Evolutionary conservation across 2,329 filamentous ascomycete species (phyloP), one percentile per base, ranked within the genome.

Genomic region (Cladosporium phlei): DNA sequence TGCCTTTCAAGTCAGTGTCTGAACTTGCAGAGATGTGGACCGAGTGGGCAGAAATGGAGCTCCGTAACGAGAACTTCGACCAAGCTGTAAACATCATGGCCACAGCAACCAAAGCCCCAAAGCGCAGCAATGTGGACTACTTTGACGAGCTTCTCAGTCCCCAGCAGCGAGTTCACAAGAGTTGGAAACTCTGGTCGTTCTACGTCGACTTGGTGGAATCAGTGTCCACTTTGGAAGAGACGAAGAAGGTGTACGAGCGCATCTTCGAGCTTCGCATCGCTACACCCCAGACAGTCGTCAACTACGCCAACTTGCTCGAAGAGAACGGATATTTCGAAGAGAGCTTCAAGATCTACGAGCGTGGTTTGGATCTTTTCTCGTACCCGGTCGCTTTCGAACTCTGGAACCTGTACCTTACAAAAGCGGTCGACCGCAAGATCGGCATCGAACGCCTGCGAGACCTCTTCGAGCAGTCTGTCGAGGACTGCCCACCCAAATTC

Each of bases 171-270:
- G 87, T 98, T 3, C 93, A 98, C 72, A 98, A 98, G 75, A 95
- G 88, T 64, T 98, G 93, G 93, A 98, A 97, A 66, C 71, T 98
- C 9, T 98, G 93, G 93, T 95, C 89, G 68, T 98, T 98, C 73
- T 98, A 98, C 59, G 90, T 98, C 30, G 93, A 98, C 65, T 79
- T 98, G 1, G 90, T 98, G 2, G 93, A 98, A 66, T 95, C 89
- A 65, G 90, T 96, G 24, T 85, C 86, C 51, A 88, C 86, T 0
- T 69, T 98, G 12, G 89, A 95, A 17, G 91, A 97, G 68, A 96
- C 91, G 0, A 87, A 82, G 65, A 91, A 88, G 65, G 84, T 97
- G 2, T 98, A 98, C 67, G 93, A 98, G 66, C 80, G 93, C 47
- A 97, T 98, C 59, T 98, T 98, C 64, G 94, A 98, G 69, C 82